Evolutionary conservation across 1,284 basidiomycete genomes (phyloP).

Genomic region (Moesziomyces sp.): DNA sequence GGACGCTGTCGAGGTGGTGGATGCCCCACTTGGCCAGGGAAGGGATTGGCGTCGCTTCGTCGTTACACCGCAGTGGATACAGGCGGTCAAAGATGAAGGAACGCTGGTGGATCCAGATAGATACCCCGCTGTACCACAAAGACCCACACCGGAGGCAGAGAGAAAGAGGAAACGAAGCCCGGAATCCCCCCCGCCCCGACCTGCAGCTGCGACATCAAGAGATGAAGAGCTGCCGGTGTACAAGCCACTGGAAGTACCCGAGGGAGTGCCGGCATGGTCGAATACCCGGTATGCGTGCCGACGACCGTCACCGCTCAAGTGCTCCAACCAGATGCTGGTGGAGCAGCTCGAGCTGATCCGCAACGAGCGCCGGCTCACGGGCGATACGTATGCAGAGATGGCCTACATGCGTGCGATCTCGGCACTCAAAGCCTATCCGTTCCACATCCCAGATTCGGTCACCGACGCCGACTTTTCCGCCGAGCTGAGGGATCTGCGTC

Average conservation of each 20-base stretch:
- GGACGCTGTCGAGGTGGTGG: conserved; percentile 4
- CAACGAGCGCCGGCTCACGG: conserved; percentile 53
- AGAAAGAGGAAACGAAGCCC: conserved; percentile 20
- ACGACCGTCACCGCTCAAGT: conserved; percentile 56
- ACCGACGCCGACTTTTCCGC: conserved; percentile 5
- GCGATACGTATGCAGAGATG: conserved; percentile 55
- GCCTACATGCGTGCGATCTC: conserved; percentile 63
- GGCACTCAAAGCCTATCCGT: conserved; percentile 60
- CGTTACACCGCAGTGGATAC: conserved; percentile 32
- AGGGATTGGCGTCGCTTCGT: conserved; percentile 44
- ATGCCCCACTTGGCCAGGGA: conserved; percentile 10
- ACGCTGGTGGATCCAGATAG: conserved; percentile 44
- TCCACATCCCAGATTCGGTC: conserved; percentile 26
- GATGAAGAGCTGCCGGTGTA: not conserved
- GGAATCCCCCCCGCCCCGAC: conserved; percentile 14
- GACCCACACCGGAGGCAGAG: not conserved
- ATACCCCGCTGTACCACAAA: conserved; percentile 13
- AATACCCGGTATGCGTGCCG: conserved; percentile 54
- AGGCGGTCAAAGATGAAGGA: conserved; percentile 10
- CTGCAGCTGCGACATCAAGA: not conserved
- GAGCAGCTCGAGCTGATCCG: conserved; percentile 57
- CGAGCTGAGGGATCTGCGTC: conserved; percentile 8
- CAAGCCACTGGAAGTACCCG: not conserved
- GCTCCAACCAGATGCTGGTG: conserved; percentile 57
- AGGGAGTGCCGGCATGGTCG: conserved; percentile 19